These are phyloP conservation scores for Penicillium egyptiacum DNA, from an alignment of 495 filamentous ascomycete genomes.

Conservation along the genomic window DNA sequence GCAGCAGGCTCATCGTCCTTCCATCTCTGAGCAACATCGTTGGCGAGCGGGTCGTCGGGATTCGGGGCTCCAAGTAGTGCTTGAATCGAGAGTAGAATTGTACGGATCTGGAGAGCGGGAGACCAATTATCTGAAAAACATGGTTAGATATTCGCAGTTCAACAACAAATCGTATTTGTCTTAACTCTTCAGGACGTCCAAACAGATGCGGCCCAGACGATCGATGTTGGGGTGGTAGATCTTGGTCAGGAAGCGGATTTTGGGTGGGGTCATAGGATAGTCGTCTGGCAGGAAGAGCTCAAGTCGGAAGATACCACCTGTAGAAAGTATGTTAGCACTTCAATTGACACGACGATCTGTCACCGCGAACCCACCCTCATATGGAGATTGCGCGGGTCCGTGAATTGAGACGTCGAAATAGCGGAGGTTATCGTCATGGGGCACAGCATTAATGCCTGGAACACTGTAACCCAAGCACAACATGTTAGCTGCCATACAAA, in stretches of 20 bases:
- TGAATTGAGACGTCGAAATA: slow-evolving; percentile 98
- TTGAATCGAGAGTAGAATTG: slow-evolving; percentile 96
- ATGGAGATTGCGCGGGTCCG: slow-evolving; percentile 90
- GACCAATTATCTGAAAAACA: slow-evolving; percentile 88
- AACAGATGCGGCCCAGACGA: slow-evolving; percentile 91
- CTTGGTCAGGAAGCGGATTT: slow-evolving; percentile 97
- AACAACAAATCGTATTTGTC: not conserved
- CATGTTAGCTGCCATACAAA: slow-evolving; percentile 8
- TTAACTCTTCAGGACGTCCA: slow-evolving; percentile 98
- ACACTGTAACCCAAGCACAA: slow-evolving; percentile 56
- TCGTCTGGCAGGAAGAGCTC: slow-evolving; percentile 99
- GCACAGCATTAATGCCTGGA: slow-evolving; percentile 92
- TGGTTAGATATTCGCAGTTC: slow-evolving; percentile 14
- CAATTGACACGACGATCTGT: slow-evolving; percentile 14
- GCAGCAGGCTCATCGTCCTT: slow-evolving; percentile 92
- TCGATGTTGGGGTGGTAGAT: slow-evolving; percentile 99
- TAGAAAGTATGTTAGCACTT: slow-evolving; percentile 1
- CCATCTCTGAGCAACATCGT: slow-evolving; percentile 97
- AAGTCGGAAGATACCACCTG: slow-evolving; percentile 93
- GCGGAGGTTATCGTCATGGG: slow-evolving; percentile 96
- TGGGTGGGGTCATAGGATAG: slow-evolving; percentile 98
- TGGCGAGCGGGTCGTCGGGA: slow-evolving; percentile 93
- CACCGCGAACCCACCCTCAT: slow-evolving; percentile 63
- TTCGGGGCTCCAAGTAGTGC: slow-evolving; percentile 95
- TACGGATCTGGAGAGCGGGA: slow-evolving; percentile 94